phyloP scores from a whole-genome alignment of 2,329 filamentous ascomycete species.

The Colletotrichum acutatum region DNA sequence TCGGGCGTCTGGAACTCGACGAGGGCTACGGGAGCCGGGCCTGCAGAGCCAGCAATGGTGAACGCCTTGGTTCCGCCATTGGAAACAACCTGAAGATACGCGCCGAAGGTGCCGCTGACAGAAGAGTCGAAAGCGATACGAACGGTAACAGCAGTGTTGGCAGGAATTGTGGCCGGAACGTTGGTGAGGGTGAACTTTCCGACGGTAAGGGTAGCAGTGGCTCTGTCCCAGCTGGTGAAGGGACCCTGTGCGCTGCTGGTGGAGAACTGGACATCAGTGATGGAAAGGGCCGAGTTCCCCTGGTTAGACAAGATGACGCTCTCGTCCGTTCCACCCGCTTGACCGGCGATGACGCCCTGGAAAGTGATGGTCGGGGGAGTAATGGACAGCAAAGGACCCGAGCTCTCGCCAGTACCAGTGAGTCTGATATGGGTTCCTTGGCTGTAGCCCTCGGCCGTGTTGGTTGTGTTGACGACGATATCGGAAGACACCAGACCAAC shows the following conservation, averaged over 20 bases:
- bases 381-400: constrained; percentile 56
- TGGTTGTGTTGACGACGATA: constrained; percentile 60
- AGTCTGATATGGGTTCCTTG: constrained; percentile 57
- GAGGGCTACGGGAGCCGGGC: constrained; percentile 58
- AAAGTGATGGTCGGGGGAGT: constrained; percentile 62
- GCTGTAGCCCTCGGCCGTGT: constrained; percentile 57
- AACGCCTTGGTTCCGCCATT: constrained; percentile 61
- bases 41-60: constrained; percentile 60
- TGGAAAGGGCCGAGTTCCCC: constrained; percentile 57
- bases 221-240: constrained; percentile 50
- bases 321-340: constrained; percentile 52
- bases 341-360: constrained; percentile 58
- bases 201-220: constrained; percentile 49
- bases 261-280: constrained; percentile 58
- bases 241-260: constrained; percentile 55
- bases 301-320: constrained; percentile 60
- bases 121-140: constrained; percentile 60
- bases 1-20: constrained; percentile 66
- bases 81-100: constrained; percentile 59
- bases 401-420: constrained; percentile 60
- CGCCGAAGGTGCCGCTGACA: constrained; percentile 57
- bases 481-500: constrained; percentile 62
- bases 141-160: constrained; percentile 52
- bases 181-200: constrained; percentile 61
- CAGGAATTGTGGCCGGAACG: constrained; percentile 56